phyloP scores from a whole-genome alignment of 306 rosid species.

The Fagus crenata region DNA sequence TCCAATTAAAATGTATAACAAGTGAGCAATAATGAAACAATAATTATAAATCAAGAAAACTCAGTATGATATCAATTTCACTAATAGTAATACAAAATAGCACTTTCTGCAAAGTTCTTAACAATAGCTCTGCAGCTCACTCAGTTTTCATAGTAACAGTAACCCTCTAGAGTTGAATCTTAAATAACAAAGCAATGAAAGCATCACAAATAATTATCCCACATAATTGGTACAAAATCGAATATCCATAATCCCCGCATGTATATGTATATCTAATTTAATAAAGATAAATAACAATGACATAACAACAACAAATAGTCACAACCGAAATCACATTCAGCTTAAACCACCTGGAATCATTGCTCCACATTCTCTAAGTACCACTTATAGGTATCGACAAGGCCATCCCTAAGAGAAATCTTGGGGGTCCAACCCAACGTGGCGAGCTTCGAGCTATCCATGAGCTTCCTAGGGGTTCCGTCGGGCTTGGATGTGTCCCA shows the following conservation, averaged over 20 bases:
- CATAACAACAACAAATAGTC: conserved; percentile 29
- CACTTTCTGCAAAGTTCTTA: not conserved
- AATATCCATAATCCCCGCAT: conserved; percentile 22
- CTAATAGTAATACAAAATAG: not conserved
- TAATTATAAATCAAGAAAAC: not conserved
- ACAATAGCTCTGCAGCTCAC: not conserved
- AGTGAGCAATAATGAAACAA: not conserved
- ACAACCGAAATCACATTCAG: conserved; percentile 24
- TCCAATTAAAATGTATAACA: not conserved
- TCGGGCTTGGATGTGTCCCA: conserved; percentile 93
- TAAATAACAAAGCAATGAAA: conserved; percentile 7
- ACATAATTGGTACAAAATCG: conserved; percentile 37
- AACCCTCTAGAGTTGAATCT: conserved; percentile 17
- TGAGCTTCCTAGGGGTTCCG: conserved; percentile 93
- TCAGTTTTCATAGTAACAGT: not conserved
- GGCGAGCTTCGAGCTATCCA: conserved; percentile 86
- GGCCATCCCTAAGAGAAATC: conserved; percentile 89
- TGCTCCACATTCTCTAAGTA: conserved; percentile 67
- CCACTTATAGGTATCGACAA: conserved; percentile 87
- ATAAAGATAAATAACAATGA: conserved; percentile 24
- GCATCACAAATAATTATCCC: conserved; percentile 30
- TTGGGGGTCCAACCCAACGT: conserved; percentile 80
- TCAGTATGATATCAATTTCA: not conserved
- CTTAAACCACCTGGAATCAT: conserved; percentile 41
- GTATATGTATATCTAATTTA: not conserved